Base-by-base conservation (phyloP, 1,284 basidiomycete genomes). In the Marasmius fiardii region DNA sequence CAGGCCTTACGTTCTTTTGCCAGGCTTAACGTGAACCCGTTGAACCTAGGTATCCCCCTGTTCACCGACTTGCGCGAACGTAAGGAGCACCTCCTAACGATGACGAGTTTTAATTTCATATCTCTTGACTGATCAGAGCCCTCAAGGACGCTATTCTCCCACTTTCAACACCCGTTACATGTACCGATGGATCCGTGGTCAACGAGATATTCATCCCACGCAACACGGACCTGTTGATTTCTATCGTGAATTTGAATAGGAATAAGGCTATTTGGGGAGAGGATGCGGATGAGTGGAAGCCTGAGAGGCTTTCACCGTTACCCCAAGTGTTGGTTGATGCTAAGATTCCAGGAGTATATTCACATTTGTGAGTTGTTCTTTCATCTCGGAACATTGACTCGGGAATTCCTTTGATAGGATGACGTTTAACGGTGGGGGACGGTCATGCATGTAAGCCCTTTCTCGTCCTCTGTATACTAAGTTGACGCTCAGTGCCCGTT, bases 341-440 rank as follows among this genome's bases (percentile, higher is more conserved):
- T 3, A 64, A 63, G 28, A 63, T 72, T 24, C 72, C 74, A 4
- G 72, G 73, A 1, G 61, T 74, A 1, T 75, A 74, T 61, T 73
- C 71, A 1, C 66, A 74, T 59, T 37, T 59, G 55, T 56, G 10
- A 35, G 55, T 3, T 21, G 20, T 21, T 2, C 11, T 4, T 16
- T n/a, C n/a, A n/a, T n/a, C 6, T 39, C 21, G 11, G 43, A 3
- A 47, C 23, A 4, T 12, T 48, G n/a, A n/a, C n/a, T n/a, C n/a
- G n/a, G n/a, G n/a, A n/a, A n/a, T n/a, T n/a, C n/a, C n/a, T 14
- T 12, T 10, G 51, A 14, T 23, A 78, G 74, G 59, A 76, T 76
- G 75, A 74, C 75, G 6, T 76, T 78, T 54, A 61, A 72, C 16
- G 76, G 71, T 2, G 76, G 76, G 2, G 63, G 71, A n/a, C 68